These are phyloP conservation scores for Heterobasidion parviporum DNA, from an alignment of 1,284 basidiomycete genomes.

Conservation along the genomic window DNA sequence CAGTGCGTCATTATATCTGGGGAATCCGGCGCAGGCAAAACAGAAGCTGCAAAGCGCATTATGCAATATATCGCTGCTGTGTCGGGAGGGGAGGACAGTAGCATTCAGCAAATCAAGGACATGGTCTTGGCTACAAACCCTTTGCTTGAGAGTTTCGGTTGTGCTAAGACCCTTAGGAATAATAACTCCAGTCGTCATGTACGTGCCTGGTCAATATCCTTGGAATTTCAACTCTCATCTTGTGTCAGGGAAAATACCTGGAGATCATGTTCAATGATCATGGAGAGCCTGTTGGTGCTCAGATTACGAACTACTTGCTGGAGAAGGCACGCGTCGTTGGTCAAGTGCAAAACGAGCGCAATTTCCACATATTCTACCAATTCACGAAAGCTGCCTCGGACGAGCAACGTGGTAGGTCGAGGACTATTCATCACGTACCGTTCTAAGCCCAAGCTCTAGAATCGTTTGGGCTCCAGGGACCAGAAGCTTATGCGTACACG, in stretches of 20 bases:
- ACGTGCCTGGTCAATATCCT: constrained; percentile 25
- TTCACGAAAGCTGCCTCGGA: constrained; percentile 93
- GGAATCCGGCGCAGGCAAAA: constrained; percentile 96
- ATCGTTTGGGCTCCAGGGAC: constrained; percentile 93
- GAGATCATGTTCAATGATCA: constrained; percentile 98
- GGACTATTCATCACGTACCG: constrained; percentile 8
- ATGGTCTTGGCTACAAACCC: constrained; percentile 99
- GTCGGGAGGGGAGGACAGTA: constrained; percentile 75
- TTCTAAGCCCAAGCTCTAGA: constrained; percentile 39
- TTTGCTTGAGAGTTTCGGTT: constrained; percentile 95
- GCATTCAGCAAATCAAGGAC: constrained; percentile 96
- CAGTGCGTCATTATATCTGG: constrained; percentile 99
- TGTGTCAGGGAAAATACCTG: constrained; percentile 88
- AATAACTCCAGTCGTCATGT: constrained; percentile 99
- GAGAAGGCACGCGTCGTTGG: constrained; percentile 98
- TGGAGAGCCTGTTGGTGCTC: constrained; percentile 93
- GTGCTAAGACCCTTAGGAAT: constrained; percentile 97
- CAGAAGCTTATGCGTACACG: constrained; percentile 93
- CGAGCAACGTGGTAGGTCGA: constrained; percentile 72
- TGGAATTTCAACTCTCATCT: constrained; percentile 3
- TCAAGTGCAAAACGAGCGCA: constrained; percentile 93
- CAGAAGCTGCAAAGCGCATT: constrained; percentile 95
- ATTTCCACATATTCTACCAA: constrained; percentile 99
- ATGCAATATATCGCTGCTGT: constrained; percentile 99
- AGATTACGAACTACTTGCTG: constrained; percentile 97